Evolutionary conservation across 768 basidiomycete species (phyloP), one percentile per base, ranked within the genome.

Genomic region (Cubamyces sp.): DNA sequence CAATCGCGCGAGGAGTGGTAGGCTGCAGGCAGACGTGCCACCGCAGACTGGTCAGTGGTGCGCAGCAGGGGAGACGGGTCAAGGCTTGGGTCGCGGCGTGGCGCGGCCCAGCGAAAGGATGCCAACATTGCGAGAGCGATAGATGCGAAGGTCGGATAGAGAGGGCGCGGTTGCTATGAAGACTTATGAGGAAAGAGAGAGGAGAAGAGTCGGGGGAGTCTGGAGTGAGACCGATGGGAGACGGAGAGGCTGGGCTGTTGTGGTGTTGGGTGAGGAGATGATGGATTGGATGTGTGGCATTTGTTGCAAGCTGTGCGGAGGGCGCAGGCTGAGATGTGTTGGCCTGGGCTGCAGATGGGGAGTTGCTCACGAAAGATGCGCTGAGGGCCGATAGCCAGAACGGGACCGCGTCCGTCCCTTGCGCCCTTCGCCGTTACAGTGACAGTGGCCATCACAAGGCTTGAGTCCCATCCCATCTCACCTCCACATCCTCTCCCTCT

Each of bases 401-500:
- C 34, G 34, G 34, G 34, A 34, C 34, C 34, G 34, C 34, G 34
- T 34, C 34, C n/a, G n/a, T n/a, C n/a, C n/a, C n/a, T n/a, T n/a
- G n/a, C n/a, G n/a, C 34, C 34, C 34, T 34, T 34, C 6, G 34
- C 34, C 34, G 34, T 34, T 34, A 34, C 34, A 34, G 34, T 34
- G 34, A 34, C 34, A 34, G 34, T 34, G 34, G 34, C 34, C 34
- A 34, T 12, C 39, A 42, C 46, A 40, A 46, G 30, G 48, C 45
- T 30, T n/a, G n/a, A n/a, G n/a, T n/a, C 43, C 15, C 48, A 48
- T 26, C 41, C 53, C 54, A 25, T 37, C 37, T 64, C 43, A 51
- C 49, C 61, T 54, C 60, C 60, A 54, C 54, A 19, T 23, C 67
- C 62, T 50, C 56, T 42, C 41, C 52, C 42, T 50, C 63, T 53